These are phyloP conservation scores for Sporothrix curviconia DNA, from an alignment of 2,329 filamentous ascomycete genomes.

Conservation along the genomic window DNA sequence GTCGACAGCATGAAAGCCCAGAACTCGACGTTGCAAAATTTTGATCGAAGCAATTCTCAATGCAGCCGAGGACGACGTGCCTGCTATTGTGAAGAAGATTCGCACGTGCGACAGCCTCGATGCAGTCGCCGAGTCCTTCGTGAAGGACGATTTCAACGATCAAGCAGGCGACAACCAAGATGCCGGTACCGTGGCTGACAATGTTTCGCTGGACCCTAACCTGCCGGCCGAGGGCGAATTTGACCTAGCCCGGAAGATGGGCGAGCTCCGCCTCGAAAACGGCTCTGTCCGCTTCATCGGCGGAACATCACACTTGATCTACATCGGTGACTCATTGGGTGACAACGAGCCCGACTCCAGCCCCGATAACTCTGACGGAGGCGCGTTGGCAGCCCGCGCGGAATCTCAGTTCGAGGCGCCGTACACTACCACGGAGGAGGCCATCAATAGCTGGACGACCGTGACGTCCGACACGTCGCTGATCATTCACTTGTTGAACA, in stretches of 20 bases:
- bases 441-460: slow-evolving; percentile 78
- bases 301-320: slow-evolving; percentile 88
- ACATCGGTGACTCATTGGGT: slow-evolving; percentile 51
- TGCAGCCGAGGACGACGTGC: slow-evolving; percentile 79
- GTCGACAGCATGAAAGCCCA: slow-evolving; percentile 80
- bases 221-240: slow-evolving; percentile 54
- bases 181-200: slow-evolving; percentile 33
- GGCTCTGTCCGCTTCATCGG: slow-evolving; percentile 87
- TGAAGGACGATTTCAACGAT: slow-evolving; percentile 31
- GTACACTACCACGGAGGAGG: slow-evolving; percentile 49
- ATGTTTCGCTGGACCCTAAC: slow-evolving; percentile 28
- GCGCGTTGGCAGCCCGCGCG: slow-evolving; percentile 29
- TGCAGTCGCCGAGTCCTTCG: slow-evolving; percentile 46
- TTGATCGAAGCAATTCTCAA: slow-evolving; percentile 89
- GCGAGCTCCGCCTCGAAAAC: slow-evolving; percentile 78
- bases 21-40: slow-evolving; percentile 83
- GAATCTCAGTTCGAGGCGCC: slow-evolving; percentile 38
- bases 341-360: slow-evolving; percentile 15
- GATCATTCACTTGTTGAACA: slow-evolving; percentile 80
- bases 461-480: slow-evolving; percentile 75
- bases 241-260: slow-evolving; percentile 87
- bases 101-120: slow-evolving; percentile 72
- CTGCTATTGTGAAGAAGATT: slow-evolving; percentile 75
- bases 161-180: slow-evolving; percentile 28
- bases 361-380: not conserved